phyloP scores from a whole-genome alignment of 345 rosid genomes.

The thale cress (Arabidopsis thaliana) region DNA sequence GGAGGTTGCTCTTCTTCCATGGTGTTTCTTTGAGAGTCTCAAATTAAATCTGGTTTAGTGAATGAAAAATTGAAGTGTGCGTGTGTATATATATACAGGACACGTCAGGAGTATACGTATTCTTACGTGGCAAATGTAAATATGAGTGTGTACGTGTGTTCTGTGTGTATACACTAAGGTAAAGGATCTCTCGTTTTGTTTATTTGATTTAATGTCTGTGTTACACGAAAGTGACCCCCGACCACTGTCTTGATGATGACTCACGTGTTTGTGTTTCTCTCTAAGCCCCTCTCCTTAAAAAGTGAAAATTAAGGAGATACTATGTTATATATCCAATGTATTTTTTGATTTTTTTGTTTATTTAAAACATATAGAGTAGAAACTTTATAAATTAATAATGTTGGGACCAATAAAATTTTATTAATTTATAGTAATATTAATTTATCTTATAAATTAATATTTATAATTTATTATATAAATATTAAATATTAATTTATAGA shows the following conservation, averaged over 20 bases:
- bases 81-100: slow-evolving; percentile 23
- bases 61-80: slow-evolving; percentile 19
- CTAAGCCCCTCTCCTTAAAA: not conserved
- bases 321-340: too few relatives aligned
- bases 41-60: not conserved
- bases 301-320: not conserved
- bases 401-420: too few relatives aligned
- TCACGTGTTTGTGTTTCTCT: slow-evolving; percentile 40
- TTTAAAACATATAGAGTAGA: too few relatives aligned
- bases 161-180: slow-evolving; percentile 27
- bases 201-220: slow-evolving; percentile 18
- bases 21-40: slow-evolving; percentile 28
- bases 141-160: slow-evolving; percentile 26
- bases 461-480: too few relatives aligned
- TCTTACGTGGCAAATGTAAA: slow-evolving; percentile 39
- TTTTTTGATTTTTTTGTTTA: too few relatives aligned
- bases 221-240: slow-evolving; percentile 43
- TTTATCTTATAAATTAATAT: too few relatives aligned
- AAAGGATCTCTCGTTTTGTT: slow-evolving; percentile 31
- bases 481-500: too few relatives aligned
- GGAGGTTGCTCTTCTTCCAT: slow-evolving; percentile 45
- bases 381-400: too few relatives aligned
- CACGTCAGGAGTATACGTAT: slow-evolving; percentile 38
- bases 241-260: slow-evolving; percentile 36
- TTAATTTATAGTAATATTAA: too few relatives aligned